Evolutionary conservation across 371 early-diverging fungal species (phyloP).

Genomic region (Rhizopus stolonifer): DNA sequence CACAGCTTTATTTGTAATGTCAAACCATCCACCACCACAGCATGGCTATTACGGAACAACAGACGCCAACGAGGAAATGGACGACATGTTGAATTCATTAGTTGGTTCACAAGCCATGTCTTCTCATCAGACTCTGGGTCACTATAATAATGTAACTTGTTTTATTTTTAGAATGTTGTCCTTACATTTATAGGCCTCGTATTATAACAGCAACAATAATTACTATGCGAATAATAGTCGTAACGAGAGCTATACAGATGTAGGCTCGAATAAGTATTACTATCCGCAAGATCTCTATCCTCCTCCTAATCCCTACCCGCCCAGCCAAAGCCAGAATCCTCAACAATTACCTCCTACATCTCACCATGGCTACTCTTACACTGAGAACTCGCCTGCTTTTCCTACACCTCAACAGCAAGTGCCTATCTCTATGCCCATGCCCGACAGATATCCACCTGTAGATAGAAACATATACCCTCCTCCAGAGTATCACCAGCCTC

Average conservation of each 20-base stretch:
- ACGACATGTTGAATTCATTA: conserved; percentile 19
- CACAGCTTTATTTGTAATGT: conserved; percentile 8
- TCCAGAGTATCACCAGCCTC: conserved; percentile 4
- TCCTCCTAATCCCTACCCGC: conserved; percentile 10
- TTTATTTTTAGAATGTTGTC: background rate
- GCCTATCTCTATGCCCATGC: conserved; percentile 22
- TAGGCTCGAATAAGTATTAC: conserved; percentile 16
- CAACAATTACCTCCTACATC: conserved; percentile 13
- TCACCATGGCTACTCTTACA: conserved; percentile 12
- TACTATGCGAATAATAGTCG: conserved; percentile 9
- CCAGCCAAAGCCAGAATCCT: background rate
- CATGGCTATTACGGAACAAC: conserved; percentile 7
- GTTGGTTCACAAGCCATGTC: conserved; percentile 13
- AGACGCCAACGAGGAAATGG: conserved; percentile 15
- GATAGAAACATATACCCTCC: conserved; percentile 19
- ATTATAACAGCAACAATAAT: conserved; percentile 7
- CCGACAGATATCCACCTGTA: conserved; percentile 12
- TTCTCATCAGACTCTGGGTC: conserved; percentile 2
- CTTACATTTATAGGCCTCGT: background rate
- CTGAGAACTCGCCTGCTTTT: background rate
- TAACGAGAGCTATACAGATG: conserved; percentile 4
- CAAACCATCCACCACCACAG: conserved; percentile 14
- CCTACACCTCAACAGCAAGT: conserved; percentile 7
- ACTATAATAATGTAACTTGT: background rate
- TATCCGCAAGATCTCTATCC: conserved; percentile 10